Conservation (phyloP, 805 yeast species). For the Wickerhamiella azymoides region DNA sequence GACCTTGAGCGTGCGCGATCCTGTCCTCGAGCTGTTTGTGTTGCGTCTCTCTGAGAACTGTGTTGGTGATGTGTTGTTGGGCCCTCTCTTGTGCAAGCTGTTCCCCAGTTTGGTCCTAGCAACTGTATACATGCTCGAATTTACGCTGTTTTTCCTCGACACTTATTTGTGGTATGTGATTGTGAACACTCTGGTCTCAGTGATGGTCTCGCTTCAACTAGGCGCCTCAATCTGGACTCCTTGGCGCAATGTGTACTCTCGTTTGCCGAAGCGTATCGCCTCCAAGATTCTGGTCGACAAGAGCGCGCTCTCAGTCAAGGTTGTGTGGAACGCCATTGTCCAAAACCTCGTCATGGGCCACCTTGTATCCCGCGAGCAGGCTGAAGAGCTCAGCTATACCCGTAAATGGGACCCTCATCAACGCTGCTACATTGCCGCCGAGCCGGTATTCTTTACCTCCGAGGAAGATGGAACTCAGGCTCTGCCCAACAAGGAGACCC, state of each 20-base stretch:
- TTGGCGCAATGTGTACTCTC: conserved; percentile 67
- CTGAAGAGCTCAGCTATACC: conserved; percentile 44
- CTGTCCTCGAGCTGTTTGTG: conserved; percentile 51
- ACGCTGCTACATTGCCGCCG: conserved; percentile 33
- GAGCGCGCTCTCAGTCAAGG: conserved; percentile 25
- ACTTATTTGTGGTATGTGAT: conserved; percentile 78
- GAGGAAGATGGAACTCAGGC: conserved; percentile 64
- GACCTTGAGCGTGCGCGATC: conserved; percentile 58
- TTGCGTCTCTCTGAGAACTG: conserved; percentile 42
- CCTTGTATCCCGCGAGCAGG: conserved; percentile 57
- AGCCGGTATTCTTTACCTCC: conserved; percentile 66
- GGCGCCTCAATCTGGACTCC: conserved; percentile 84
- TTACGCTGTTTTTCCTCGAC: conserved; percentile 60
- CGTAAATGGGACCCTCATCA: conserved; percentile 28
- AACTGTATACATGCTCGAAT: conserved; percentile 45
- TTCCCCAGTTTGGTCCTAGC: conserved; percentile 46
- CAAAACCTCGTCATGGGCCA: conserved; percentile 76
- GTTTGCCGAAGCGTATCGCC: conserved; percentile 62
- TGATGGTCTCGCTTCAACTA: conserved; percentile 51
- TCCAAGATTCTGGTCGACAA: conserved; percentile 49
- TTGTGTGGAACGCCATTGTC: conserved; percentile 70
- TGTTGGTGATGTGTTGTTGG: conserved; percentile 45
- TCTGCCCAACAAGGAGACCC: conserved; percentile 62
- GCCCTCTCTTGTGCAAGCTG: conserved; percentile 36
- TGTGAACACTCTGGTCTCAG: conserved; percentile 64